A percentile compares a stretch with the other conserved stretches of the same genome.
phyloP scores from a whole-genome alignment of 768 basidiomycete genomes.

The Pulveroboletus sp. region DNA sequence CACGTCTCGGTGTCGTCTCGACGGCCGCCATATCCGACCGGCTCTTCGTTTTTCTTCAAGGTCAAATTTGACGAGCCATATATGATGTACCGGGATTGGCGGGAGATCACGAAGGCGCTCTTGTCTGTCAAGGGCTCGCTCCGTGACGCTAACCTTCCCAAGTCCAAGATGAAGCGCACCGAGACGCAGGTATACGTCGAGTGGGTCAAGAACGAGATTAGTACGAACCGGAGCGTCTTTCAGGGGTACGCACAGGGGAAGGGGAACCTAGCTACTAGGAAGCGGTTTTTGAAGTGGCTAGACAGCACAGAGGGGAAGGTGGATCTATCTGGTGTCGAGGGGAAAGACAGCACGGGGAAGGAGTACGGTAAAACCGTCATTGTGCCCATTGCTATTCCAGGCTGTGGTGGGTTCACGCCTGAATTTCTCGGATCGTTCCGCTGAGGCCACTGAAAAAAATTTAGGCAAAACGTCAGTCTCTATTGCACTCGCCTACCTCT shows the following conservation, averaged over 20 bases:
- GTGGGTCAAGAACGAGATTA: constrained; percentile 81
- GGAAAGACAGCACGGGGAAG: constrained; percentile 15
- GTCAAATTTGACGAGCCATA: constrained; percentile 99
- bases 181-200: constrained; percentile 77
- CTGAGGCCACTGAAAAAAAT: not conserved
- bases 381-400: constrained; percentile 85
- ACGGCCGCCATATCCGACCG: constrained; percentile 64
- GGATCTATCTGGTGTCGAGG: constrained; percentile 26
- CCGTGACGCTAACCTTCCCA: constrained; percentile 43
- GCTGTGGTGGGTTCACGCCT: constrained; percentile 62
- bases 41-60: constrained; percentile 96
- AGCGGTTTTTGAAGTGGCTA: constrained; percentile 71
- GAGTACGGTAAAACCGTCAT: constrained; percentile 73
- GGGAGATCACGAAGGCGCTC: constrained; percentile 85
- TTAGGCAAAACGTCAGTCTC: constrained; percentile 85
- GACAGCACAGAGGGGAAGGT: constrained; percentile 44
- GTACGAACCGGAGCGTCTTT: constrained; percentile 54
- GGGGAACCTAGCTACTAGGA: constrained; percentile 82
- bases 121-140: constrained; percentile 38
- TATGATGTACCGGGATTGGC: constrained; percentile 97
- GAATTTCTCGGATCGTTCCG: not conserved
- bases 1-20: constrained; percentile 20
- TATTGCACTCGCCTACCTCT: constrained; percentile 73
- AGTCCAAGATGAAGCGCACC: constrained; percentile 63
- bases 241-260: constrained; percentile 59